Evolutionary conservation across 495 filamentous ascomycete genomes (phyloP), one percentile per base, ranked within the genome.

Genomic region (Talaromyces adpressus): DNA sequence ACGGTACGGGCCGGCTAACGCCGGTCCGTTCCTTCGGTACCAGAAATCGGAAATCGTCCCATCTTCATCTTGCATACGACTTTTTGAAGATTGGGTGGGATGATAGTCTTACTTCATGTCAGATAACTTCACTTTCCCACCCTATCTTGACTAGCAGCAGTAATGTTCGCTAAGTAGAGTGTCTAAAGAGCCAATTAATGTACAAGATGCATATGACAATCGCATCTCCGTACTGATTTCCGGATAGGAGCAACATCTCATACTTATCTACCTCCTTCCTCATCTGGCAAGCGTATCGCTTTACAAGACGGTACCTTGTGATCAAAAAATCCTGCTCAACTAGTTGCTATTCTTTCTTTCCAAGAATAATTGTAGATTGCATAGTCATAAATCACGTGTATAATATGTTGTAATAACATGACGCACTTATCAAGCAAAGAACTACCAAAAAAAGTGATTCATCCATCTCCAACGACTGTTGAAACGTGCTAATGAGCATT

Each of bases 11-110:
- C 6, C 56, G 56, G 56, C 56, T 58, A 58, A 58, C 27, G 23
- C 22, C 56, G 56, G 56, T 34, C 56, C 56, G 56, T 58, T 36
- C 56, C 56, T 58, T 32, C 56, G 56, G 56, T 34, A 32, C 56
- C 56, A 58, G 53, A 29, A 54, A 18, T 54, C 25, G 20, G 49
- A 18, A 41, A 41, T 41, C 36, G 36, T 41, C 36, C 36, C 18
- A 49, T 49, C 45, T 36, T 36, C 29, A 30, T 30, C 9, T 20
- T 49, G 45, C 45, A 49, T 49, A 5, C n/a, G 11, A 20, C 16
- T 49, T 9, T 9, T 49, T 47, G 41, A 49, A 18, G 45, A 49
- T 49, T n/a, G 18, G 45, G 6, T 45, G 45, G 45, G n/a, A 49
- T 4, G 18, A 20, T 49, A 49, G 1, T 49, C 7, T 49, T 2